Evolutionary conservation across 768 basidiomycete species (phyloP).

Genomic region (Rubroboletus satanas): DNA sequence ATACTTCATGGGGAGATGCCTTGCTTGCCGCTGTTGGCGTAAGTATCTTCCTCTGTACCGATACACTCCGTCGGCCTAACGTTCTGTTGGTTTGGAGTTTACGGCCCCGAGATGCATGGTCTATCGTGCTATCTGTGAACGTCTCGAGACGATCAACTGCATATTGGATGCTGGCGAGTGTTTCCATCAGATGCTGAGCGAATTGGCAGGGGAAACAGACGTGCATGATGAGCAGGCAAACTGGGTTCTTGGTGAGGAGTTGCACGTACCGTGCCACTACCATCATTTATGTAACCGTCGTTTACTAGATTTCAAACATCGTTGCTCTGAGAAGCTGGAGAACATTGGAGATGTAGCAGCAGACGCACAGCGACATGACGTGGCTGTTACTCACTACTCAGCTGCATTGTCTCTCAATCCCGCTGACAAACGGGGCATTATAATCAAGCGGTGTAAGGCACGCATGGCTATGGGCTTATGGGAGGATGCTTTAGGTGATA

Average conservation of each 20-base stretch:
- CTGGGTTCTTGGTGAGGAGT: slow-evolving; percentile 2
- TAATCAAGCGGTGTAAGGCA: neutral
- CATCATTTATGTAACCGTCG: too few relatives aligned
- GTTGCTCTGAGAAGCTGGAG: neutral
- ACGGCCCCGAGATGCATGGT: neutral
- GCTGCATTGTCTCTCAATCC: neutral
- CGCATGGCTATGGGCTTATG: neutral
- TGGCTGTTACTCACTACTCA: neutral
- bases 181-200: neutral
- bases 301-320: neutral
- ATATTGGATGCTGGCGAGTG: neutral
- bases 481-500: neutral
- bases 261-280: too few relatives aligned
- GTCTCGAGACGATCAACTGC: neutral
- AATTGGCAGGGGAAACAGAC: neutral
- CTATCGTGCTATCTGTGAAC: neutral
- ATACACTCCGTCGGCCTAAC: neutral
- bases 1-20: neutral
- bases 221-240: neutral
- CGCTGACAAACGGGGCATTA: neutral
- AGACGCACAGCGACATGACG: neutral
- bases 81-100: neutral
- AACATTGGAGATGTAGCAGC: neutral
- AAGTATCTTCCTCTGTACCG: too few relatives aligned
- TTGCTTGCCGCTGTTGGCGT: too few relatives aligned